Base-by-base conservation (phyloP, 1,284 basidiomycete species). In the Earliella scabrosa region DNA sequence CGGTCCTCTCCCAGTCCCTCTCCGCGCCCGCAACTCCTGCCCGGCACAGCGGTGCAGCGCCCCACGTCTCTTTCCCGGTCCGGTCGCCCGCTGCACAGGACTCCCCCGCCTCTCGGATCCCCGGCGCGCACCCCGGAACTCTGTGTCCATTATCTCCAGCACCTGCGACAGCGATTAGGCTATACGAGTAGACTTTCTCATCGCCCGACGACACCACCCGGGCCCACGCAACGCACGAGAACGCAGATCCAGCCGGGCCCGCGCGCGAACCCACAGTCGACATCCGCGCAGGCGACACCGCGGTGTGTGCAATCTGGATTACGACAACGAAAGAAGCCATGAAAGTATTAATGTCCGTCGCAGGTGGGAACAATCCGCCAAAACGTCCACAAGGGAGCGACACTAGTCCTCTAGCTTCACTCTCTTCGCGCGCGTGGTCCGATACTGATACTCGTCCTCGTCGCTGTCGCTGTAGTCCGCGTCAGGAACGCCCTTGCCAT, bases 371-470 rank as follows among this genome's bases (percentile, higher is more conserved):
- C 31, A 21, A 32, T 32, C 11, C 29, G 31, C 18, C 4, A 44
- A 38, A 32, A 31, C 24, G 31, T 21, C 41, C 49, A 50, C 31
- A 31, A 24, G 23, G 49, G 10, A 21, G 20, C 39, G 45, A 16
- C 38, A 45, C 47, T 41, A 45, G 18, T 45, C 43, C 34, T 56
- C 56, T 21, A 58, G 54, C 51, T 66, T 73, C 54, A 69, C 68
- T 49, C 74, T 67, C 59, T 71, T 75, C 46, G 65, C 60, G 23
- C 69, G 67, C 41, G 68, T 63, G 46, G 54, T 64, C 54, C 69
- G 71, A 53, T 70, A 69, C 50, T 77, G 74, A 20, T 81, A 79
- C 57, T 81, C 79, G 50, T 80, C 79, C 32, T 81, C 79, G 45
- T 82, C 81, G 44, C 77, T 77, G 40, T 73, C 80, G 58, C 69